A percentile compares a stretch with the other conserved stretches of the same genome.
phyloP scores from a whole-genome alignment of 2,329 filamentous ascomycete species.

The Alternaria brassicicola region DNA sequence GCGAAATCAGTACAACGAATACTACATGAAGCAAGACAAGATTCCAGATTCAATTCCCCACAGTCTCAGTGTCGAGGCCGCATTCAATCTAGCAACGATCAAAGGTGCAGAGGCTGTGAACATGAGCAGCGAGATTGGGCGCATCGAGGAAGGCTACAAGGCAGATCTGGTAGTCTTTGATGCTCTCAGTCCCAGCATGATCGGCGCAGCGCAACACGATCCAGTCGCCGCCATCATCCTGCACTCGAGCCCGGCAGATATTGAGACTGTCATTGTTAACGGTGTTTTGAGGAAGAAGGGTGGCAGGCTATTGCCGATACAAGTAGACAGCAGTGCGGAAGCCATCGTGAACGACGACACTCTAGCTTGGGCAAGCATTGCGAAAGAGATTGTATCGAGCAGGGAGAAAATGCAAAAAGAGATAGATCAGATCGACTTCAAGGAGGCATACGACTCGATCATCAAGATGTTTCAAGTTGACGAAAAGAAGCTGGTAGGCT shows the following conservation, averaged over 20 bases:
- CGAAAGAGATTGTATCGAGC: conserved; percentile 38
- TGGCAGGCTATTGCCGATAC: conserved; percentile 38
- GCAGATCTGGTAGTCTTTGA: conserved; percentile 60
- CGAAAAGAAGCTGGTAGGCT: neutral
- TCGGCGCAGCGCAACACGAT: conserved; percentile 51
- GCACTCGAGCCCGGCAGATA: conserved; percentile 50
- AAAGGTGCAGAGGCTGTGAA: conserved; percentile 53
- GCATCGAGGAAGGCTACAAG: conserved; percentile 53
- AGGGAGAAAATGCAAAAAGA: conserved; percentile 37
- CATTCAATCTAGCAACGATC: conserved; percentile 59
- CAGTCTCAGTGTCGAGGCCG: conserved; percentile 49
- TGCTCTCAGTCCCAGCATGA: conserved; percentile 49
- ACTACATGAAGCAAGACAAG: conserved; percentile 51
- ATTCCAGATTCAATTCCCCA: conserved; percentile 57
- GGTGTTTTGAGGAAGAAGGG: conserved; percentile 50
- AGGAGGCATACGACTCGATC: conserved; percentile 12
- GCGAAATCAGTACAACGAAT: conserved; percentile 51
- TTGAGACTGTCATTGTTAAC: conserved; percentile 54
- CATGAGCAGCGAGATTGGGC: conserved; percentile 53
- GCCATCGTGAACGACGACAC: conserved; percentile 13
- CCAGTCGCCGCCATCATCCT: conserved; percentile 53
- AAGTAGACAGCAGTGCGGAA: conserved; percentile 27
- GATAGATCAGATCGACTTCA: conserved; percentile 40
- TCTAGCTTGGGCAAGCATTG: conserved; percentile 43
- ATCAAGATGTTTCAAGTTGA: neutral